Conservation (phyloP, 1,284 basidiomycete genomes). For the Boletellus dicymbophilus region DNA sequence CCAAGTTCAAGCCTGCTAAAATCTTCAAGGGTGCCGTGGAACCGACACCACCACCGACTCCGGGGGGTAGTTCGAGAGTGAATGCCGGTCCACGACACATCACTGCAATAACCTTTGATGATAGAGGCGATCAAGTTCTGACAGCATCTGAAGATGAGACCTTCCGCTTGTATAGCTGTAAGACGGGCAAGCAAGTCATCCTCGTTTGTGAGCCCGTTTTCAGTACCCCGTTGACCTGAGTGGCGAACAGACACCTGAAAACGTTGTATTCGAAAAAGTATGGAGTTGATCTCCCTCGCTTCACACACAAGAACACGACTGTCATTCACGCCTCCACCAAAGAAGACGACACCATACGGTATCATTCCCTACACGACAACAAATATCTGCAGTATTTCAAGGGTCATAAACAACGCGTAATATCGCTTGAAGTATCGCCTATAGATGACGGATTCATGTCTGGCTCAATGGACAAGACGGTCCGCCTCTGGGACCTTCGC, state of each 20-base stretch:
- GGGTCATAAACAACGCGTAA: conserved; percentile 89
- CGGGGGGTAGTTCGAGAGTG: conserved; percentile 43
- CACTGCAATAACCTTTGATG: conserved; percentile 90
- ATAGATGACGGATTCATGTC: conserved; percentile 96
- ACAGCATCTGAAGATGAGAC: conserved; percentile 94
- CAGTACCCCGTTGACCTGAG: conserved; percentile 23
- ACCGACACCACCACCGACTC: conserved; percentile 49
- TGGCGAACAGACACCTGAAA: conserved; percentile 60
- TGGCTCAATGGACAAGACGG: conserved; percentile 90
- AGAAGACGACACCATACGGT: conserved; percentile 93
- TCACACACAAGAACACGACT: conserved; percentile 87
- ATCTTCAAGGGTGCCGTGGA: conserved; percentile 85
- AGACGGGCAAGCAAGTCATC: conserved; percentile 87
- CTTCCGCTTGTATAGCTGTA: conserved; percentile 87
- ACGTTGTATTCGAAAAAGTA: conserved; percentile 94
- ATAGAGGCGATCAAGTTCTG: conserved; percentile 83
- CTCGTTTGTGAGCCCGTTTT: conserved; percentile 19
- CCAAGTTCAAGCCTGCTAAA: conserved; percentile 83
- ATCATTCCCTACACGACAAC: conserved; percentile 95
- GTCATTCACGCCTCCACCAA: conserved; percentile 95
- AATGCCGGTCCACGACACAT: conserved; percentile 65
- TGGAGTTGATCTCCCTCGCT: conserved; percentile 91
- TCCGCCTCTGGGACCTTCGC: conserved; percentile 96
- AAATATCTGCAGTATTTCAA: conserved; percentile 95
- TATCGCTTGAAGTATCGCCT: conserved; percentile 91